Conservation (phyloP, 139 green algal species). For the Haematococcus sp. region DNA sequence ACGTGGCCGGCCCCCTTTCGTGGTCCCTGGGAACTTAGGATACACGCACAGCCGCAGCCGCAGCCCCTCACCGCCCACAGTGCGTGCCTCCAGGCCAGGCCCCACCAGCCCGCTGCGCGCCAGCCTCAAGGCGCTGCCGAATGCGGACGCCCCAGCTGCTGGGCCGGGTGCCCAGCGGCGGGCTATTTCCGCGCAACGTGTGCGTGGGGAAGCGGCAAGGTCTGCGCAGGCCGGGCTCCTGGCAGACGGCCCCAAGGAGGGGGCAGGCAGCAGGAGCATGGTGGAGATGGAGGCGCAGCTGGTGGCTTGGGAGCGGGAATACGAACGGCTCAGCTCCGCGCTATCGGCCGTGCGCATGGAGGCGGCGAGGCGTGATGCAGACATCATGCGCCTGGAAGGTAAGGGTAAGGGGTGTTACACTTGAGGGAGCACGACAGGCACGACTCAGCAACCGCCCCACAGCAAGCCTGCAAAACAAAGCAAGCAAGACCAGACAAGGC, state of each 20-base stretch:
- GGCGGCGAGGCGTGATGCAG: conserved; percentile 5
- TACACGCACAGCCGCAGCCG: neutral
- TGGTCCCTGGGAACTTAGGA: too few species aligned
- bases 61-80: neutral
- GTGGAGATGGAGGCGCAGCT: conserved; percentile 6
- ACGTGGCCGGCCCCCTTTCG: too few species aligned
- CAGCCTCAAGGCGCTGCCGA: neutral
- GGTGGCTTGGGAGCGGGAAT: neutral
- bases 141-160: neutral
- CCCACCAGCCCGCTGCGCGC: neutral
- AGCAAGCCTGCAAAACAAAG: too few species aligned
- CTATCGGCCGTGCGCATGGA: neutral
- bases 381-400: conserved; percentile 4
- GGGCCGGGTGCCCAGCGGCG: neutral
- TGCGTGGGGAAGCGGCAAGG: neutral
- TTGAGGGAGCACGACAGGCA: neutral
- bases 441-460: too few species aligned
- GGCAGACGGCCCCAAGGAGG: neutral
- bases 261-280: neutral
- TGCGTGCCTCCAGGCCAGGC: too few species aligned
- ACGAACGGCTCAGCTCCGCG: neutral
- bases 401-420: neutral
- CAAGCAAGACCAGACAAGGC: too few species aligned
- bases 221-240: too few species aligned
- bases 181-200: neutral